Conservation (phyloP, 2,329 filamentous ascomycete species). For the Lecanicillium sp. region DNA sequence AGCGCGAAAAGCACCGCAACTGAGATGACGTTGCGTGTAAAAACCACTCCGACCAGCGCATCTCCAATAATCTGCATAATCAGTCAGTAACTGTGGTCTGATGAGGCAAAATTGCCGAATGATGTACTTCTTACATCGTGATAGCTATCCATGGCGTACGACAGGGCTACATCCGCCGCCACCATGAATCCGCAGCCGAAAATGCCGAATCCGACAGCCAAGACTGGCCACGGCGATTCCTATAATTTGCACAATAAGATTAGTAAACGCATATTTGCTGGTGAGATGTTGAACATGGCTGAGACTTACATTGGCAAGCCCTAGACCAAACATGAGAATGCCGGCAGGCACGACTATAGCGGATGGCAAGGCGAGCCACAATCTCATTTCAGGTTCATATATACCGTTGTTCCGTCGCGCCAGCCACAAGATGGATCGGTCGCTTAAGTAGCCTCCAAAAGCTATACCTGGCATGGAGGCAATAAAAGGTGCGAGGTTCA, state of each 20-base stretch:
- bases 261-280: neutral
- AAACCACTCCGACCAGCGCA: constrained; percentile 23
- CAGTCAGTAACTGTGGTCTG: neutral
- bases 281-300: neutral
- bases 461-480: constrained; percentile 26
- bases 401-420: constrained; percentile 28
- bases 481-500: constrained; percentile 31
- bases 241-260: neutral
- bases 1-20: constrained; percentile 21
- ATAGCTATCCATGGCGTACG: constrained; percentile 9
- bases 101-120: neutral
- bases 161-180: constrained; percentile 2
- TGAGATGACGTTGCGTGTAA: constrained; percentile 22
- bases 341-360: constrained; percentile 1
- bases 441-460: constrained; percentile 24
- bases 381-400: constrained; percentile 36
- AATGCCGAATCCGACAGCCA: constrained; percentile 5
- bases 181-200: constrained; percentile 3
- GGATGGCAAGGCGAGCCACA: constrained; percentile 20
- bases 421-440: constrained; percentile 25
- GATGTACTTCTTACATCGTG: neutral
- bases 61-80: constrained; percentile 9
- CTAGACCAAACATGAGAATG: constrained; percentile 3
- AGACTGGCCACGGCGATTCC: constrained; percentile 2
- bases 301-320: constrained; percentile 3